Percentiles rank a stretch among this genome's conserved stretches.
phyloP scores from a whole-genome alignment of 148 eudicot species.

The Diospyros lotus region DNA sequence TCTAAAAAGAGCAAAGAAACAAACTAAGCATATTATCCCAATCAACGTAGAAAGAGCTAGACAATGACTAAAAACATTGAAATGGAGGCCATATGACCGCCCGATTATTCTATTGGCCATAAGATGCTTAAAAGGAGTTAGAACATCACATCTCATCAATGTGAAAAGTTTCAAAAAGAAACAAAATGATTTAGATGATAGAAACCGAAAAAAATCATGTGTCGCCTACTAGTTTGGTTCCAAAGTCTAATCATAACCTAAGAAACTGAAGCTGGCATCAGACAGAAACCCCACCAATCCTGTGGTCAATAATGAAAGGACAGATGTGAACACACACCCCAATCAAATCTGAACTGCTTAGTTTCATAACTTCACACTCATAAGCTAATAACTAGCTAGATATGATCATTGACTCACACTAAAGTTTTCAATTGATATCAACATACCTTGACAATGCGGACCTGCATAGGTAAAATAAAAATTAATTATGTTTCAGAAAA shows the following conservation, averaged over 20 bases:
- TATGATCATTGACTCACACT: constrained; percentile 28
- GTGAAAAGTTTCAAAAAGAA: constrained; percentile 3
- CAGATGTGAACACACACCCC: background rate
- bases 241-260: background rate
- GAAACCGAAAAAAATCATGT: constrained; percentile 5
- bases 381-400: background rate
- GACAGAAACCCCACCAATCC: background rate
- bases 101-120: constrained; percentile 7
- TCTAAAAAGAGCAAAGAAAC: too few species aligned
- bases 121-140: constrained; percentile 4
- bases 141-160: background rate
- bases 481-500: constrained; percentile 9
- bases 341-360: background rate
- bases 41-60: background rate
- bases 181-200: background rate
- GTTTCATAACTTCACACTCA: constrained; percentile 3
- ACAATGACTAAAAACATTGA: background rate
- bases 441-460: constrained; percentile 94
- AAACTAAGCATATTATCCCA: too few species aligned
- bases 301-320: background rate
- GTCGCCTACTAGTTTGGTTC: background rate
- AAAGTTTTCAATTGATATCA: constrained; percentile 23
- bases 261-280: background rate
- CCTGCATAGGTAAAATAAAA: constrained; percentile 53
- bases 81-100: background rate